These are phyloP conservation scores for Trichosporon sp. DNA, from an alignment of 1,284 basidiomycete species.

Conservation along the genomic window DNA sequence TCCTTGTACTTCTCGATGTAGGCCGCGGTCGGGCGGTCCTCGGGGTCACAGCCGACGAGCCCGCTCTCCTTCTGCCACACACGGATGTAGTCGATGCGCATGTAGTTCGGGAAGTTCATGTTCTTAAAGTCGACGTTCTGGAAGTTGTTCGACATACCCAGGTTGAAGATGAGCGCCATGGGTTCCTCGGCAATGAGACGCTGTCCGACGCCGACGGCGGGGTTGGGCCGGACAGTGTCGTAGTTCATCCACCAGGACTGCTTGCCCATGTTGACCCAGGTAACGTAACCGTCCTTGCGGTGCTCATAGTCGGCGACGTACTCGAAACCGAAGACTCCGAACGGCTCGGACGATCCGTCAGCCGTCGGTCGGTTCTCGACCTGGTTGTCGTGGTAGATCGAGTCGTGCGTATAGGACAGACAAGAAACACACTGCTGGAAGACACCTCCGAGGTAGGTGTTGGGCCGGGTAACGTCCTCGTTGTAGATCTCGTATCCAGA, in stretches of 20 bases:
- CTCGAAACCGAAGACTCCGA: slow-evolving; percentile 67
- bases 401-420: slow-evolving; percentile 61
- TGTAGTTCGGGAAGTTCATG: slow-evolving; percentile 57
- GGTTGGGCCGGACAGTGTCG: slow-evolving; percentile 63
- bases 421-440: slow-evolving; percentile 79
- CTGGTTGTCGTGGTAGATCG: slow-evolving; percentile 60
- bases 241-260: slow-evolving; percentile 64
- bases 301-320: slow-evolving; percentile 66
- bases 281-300: slow-evolving; percentile 64
- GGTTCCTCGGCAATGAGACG: slow-evolving; percentile 78
- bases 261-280: slow-evolving; percentile 66
- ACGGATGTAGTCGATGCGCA: slow-evolving; percentile 58
- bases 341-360: slow-evolving; percentile 34
- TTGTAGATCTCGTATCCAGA: slow-evolving; percentile 49
- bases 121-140: slow-evolving; percentile 54
- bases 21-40: slow-evolving; percentile 52
- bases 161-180: slow-evolving; percentile 59
- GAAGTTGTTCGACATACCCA: slow-evolving; percentile 57
- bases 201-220: slow-evolving; percentile 62
- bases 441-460: slow-evolving; percentile 72
- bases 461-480: slow-evolving; percentile 63
- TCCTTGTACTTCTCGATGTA: slow-evolving; percentile 50
- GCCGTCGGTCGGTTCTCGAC: slow-evolving; percentile 34
- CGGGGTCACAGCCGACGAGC: slow-evolving; percentile 56
- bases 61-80: slow-evolving; percentile 57